Percentiles rank a stretch among this genome's conserved stretches.
Conservation (phyloP, 1,139 yeast species). For the Wickerhamomyces sp. region DNA sequence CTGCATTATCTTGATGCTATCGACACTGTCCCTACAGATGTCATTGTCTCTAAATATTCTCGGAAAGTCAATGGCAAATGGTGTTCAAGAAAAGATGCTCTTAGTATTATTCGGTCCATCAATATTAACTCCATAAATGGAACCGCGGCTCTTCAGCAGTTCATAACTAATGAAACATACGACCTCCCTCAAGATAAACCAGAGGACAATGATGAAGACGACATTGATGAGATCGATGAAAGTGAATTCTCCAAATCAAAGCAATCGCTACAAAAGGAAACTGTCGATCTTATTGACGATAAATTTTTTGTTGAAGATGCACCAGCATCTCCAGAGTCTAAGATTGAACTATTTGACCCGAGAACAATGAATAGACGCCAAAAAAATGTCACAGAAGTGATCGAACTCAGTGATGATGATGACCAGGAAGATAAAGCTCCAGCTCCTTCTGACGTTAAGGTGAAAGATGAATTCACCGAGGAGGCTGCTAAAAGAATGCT, state of each 20-base stretch:
- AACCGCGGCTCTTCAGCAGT: background rate
- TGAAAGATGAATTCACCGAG: background rate
- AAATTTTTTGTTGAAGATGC: slow-evolving; percentile 10
- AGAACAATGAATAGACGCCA: background rate
- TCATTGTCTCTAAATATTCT: slow-evolving; percentile 7
- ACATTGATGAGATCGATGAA: slow-evolving; percentile 11
- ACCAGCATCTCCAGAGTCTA: slow-evolving; percentile 12
- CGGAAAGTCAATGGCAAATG: slow-evolving; percentile 21
- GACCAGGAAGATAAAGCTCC: background rate
- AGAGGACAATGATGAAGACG: slow-evolving; percentile 10
- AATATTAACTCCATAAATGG: slow-evolving; percentile 1
- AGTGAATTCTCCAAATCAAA: slow-evolving; percentile 8
- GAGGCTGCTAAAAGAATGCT: background rate
- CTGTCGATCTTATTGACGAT: slow-evolving; percentile 3
- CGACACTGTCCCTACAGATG: slow-evolving; percentile 13
- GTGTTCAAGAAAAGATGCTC: slow-evolving; percentile 16
- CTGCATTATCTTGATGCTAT: slow-evolving; percentile 17
- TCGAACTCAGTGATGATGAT: background rate
- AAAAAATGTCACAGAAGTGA: too few species aligned
- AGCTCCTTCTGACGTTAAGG: background rate
- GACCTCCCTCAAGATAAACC: slow-evolving; percentile 2
- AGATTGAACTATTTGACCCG: background rate
- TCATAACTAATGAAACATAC: slow-evolving; percentile 1
- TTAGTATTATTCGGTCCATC: slow-evolving; percentile 1
- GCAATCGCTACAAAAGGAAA: background rate